These are phyloP conservation scores for Avena atlantica DNA, from an alignment of 176 grass and related monocot genomes.

Conservation along the genomic window DNA sequence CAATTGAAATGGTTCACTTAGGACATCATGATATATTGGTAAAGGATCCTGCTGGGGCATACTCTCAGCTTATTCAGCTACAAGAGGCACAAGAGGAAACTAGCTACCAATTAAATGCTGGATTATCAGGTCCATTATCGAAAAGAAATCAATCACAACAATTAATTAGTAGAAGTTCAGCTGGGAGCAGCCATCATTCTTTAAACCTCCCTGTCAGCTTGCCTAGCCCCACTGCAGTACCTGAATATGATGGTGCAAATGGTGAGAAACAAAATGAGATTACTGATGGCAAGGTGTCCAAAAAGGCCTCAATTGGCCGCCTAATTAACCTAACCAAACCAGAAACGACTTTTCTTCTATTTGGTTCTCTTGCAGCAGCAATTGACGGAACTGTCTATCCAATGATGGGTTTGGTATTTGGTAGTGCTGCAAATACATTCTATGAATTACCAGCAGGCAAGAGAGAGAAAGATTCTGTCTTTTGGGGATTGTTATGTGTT, in stretches of 20 bases:
- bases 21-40: conserved; percentile 48
- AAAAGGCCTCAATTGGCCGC: conserved; percentile 37
- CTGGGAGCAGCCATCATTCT: conserved; percentile 33
- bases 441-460: conserved; percentile 47
- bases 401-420: conserved; percentile 45
- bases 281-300: conserved; percentile 25
- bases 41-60: conserved; percentile 43
- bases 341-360: conserved; percentile 41
- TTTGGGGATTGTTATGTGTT: conserved; percentile 54
- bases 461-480: conserved; percentile 39
- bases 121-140: conserved; percentile 17
- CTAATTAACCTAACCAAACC: conserved; percentile 49
- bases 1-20: conserved; percentile 21
- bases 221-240: conserved; percentile 24
- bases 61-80: conserved; percentile 51
- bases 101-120: conserved; percentile 30
- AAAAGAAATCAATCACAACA: conserved; percentile 23
- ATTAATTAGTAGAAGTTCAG: conserved; percentile 42
- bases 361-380: conserved; percentile 54
- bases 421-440: conserved; percentile 47
- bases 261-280: conserved; percentile 16
- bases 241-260: conserved; percentile 16
- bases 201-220: conserved; percentile 3
- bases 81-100: conserved; percentile 43
- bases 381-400: conserved; percentile 51